These are phyloP conservation scores for Candida gorgasii DNA, from an alignment of 805 yeast genomes.

Conservation along the genomic window DNA sequence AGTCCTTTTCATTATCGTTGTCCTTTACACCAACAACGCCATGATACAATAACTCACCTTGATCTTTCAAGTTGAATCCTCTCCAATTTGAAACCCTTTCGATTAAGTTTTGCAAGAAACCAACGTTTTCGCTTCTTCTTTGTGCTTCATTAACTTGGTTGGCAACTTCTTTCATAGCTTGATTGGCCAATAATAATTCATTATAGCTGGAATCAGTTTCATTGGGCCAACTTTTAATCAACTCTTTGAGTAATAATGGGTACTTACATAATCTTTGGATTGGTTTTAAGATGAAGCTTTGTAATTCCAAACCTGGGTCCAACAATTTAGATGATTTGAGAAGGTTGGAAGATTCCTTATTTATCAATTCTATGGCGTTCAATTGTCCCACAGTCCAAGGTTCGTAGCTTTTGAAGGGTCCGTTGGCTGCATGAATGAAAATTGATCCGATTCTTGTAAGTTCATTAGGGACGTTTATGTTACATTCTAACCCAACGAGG, in stretches of 20 bases:
- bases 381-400: constrained; percentile 93
- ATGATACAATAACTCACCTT: constrained; percentile 81
- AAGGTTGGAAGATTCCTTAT: constrained; percentile 59
- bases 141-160: constrained; percentile 90
- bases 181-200: constrained; percentile 71
- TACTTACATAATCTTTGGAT: constrained; percentile 95
- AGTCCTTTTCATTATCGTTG: constrained; percentile 76
- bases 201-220: constrained; percentile 34
- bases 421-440: constrained; percentile 75
- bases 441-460: constrained; percentile 87
- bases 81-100: constrained; percentile 89
- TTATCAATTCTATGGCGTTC: constrained; percentile 80
- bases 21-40: constrained; percentile 72
- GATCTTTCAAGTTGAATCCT: constrained; percentile 74
- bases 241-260: constrained; percentile 77
- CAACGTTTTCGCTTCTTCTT: constrained; percentile 84
- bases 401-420: constrained; percentile 85
- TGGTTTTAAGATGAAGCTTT: constrained; percentile 87
- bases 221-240: constrained; percentile 57
- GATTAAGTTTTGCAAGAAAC: constrained; percentile 63
- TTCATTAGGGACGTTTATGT: constrained; percentile 69
- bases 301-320: constrained; percentile 86
- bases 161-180: constrained; percentile 81
- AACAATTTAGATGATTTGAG: constrained; percentile 57
- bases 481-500: constrained; percentile 84